phyloP scores from a whole-genome alignment of 345 rosid species.

The Conringia planisiliqua region DNA sequence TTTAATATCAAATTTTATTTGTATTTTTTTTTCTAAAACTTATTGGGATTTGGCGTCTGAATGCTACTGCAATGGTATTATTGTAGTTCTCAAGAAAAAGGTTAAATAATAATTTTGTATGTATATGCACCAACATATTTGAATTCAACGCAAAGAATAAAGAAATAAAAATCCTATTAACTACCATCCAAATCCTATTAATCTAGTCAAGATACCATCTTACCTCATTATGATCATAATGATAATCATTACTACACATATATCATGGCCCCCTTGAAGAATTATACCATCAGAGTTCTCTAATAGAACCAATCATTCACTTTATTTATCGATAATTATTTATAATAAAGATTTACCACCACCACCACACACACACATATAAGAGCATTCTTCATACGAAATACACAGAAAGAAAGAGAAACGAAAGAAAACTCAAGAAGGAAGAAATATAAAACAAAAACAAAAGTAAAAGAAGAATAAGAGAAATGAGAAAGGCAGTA shows the following conservation, averaged over 20 bases:
- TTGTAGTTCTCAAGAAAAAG: background rate
- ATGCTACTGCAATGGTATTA: background rate
- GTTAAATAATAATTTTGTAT: background rate
- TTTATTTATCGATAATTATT: background rate
- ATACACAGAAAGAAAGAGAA: background rate
- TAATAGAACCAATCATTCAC: conserved; percentile 3
- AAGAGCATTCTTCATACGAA: conserved; percentile 1
- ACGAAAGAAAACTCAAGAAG: background rate
- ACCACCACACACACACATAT: conserved; percentile 7
- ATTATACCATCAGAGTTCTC: background rate
- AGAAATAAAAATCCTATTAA: background rate
- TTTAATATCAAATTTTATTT: background rate
- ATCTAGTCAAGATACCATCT: conserved; percentile 5
- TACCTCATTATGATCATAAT: background rate
- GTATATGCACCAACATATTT: background rate
- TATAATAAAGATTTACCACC: background rate
- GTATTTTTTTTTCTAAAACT: background rate
- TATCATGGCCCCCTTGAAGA: background rate
- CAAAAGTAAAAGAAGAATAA: conserved; percentile 30
- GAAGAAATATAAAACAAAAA: background rate
- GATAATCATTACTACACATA: background rate
- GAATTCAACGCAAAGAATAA: background rate
- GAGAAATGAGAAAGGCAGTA: conserved; percentile 3
- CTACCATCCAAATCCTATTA: conserved; percentile 15
- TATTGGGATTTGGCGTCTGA: background rate